Evolutionary conservation across 495 filamentous ascomycete genomes (phyloP).

Genomic region (Annulohypoxylon moriforme): DNA sequence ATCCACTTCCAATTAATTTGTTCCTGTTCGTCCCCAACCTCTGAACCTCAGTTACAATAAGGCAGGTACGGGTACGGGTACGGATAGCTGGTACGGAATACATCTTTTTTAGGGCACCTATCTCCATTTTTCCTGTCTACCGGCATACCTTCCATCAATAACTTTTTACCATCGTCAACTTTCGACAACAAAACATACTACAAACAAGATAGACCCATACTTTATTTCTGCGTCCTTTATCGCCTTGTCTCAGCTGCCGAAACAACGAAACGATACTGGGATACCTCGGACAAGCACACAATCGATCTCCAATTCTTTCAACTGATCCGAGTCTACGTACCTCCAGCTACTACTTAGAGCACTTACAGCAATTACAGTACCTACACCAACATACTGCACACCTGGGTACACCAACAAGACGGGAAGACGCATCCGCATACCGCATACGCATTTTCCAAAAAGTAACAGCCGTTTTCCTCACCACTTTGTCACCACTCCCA

Average conservation of each 20-base stretch:
- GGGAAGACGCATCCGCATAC: constrained; percentile 38
- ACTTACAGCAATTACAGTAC: no score
- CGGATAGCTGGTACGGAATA: background rate
- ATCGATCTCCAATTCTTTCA: constrained; percentile 12
- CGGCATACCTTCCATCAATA: constrained; percentile 4
- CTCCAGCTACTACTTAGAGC: background rate
- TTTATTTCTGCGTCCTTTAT: constrained; percentile 11
- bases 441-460: constrained; percentile 15
- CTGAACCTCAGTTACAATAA: constrained; percentile 3
- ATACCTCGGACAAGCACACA: constrained; percentile 11
- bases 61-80: constrained; percentile 11
- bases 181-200: constrained; percentile 16
- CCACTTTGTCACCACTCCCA: background rate
- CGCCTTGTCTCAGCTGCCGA: constrained; percentile 24
- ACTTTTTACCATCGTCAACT: constrained; percentile 1
- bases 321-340: constrained; percentile 20
- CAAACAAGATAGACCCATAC: constrained; percentile 21
- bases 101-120: background rate
- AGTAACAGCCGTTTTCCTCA: constrained; percentile 11
- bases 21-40: background rate
- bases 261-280: constrained; percentile 1
- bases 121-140: constrained; percentile 13
- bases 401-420: constrained; percentile 20
- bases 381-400: no score
- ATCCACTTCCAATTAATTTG: constrained; percentile 11